phyloP scores from a whole-genome alignment of 1,139 yeast genomes.

The Zygoascus hellenicus region DNA sequence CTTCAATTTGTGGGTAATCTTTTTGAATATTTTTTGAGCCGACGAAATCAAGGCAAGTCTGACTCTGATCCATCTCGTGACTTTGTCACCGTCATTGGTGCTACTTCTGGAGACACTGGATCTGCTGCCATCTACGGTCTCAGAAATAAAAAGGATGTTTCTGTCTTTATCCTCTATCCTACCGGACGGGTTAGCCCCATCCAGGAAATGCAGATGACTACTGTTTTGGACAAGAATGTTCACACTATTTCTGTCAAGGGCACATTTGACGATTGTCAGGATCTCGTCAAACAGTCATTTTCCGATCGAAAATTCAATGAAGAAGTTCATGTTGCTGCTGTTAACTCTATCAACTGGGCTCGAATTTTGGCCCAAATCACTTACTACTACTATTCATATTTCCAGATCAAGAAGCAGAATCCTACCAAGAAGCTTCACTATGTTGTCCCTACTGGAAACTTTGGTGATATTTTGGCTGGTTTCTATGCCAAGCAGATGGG shows the following conservation, averaged over 20 bases:
- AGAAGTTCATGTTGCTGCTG: constrained; percentile 93
- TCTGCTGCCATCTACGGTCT: constrained; percentile 98
- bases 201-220: constrained; percentile 98
- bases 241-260: constrained; percentile 94
- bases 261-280: constrained; percentile 97
- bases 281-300: constrained; percentile 85
- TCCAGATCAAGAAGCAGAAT: constrained; percentile 50
- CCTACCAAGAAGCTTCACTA: constrained; percentile 49
- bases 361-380: constrained; percentile 97
- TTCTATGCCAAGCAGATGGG: constrained; percentile 95
- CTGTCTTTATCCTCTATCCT: constrained; percentile 92
- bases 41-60: constrained; percentile 63
- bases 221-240: constrained; percentile 89
- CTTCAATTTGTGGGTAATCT: constrained; percentile 95
- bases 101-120: constrained; percentile 98
- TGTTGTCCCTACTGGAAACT: constrained; percentile 96
- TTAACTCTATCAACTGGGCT: constrained; percentile 98
- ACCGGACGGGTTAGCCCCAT: constrained; percentile 96
- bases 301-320: constrained; percentile 83
- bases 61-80: constrained; percentile 55
- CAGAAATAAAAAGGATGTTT: constrained; percentile 92
- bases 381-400: constrained; percentile 88
- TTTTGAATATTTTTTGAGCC: constrained; percentile 81
- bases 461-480: constrained; percentile 97
- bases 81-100: constrained; percentile 92